Base-by-base conservation (phyloP, 1,284 basidiomycete species). In the Ganoderma leucocontextum region DNA sequence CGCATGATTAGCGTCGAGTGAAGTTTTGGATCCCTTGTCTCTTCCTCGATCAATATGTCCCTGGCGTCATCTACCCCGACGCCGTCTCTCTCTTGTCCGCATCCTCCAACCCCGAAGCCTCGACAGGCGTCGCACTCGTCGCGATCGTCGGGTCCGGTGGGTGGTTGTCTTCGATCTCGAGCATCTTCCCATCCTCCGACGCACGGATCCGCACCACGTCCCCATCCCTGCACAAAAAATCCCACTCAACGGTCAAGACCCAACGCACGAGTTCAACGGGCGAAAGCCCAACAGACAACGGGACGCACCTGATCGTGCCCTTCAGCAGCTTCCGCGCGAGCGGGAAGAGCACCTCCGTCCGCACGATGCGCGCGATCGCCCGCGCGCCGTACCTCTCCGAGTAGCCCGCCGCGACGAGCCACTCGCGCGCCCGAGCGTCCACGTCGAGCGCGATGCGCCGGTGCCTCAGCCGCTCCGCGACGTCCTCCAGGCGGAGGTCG, bases 361-460 rank as follows among this genome's bases (percentile, higher is more conserved):
- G 17, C 10, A 96, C 91, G n/a, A 95, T 88, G 33, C 94, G 83
- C 36, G 91, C 91, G 65, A 96, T 93, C 13, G 94, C 93, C 38
- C 96, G 85, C 0, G 96, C 96, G 22, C 96, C 92, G 79, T 96
- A 98, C 29, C 91, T 80, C 60, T 95, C 90, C 15, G 94, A 94
- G 80, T 95, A 97, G 0, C 97, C 97, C 65, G 90, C 84, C 70
- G 87, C 77, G 0, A 92, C 93, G 7, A 98, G 85, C 93, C 93
- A 96, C 55, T 87, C 82, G 52, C 84, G 82, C 2, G 94, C 92
- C 1, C 80, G 81, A 0, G 85, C 82, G 66, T 91, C 88, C 2
- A 96, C 89, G 62, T 95, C 87, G 41, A 98, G 82, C 8, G 80
- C 86, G 72, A 98, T 95, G 17, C 91, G 82, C 44, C 92, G 82